A percentile compares a stretch with the other conserved stretches of the same genome.
phyloP scores from a whole-genome alignment of 2,329 filamentous ascomycete species.

The Phialocephala subalpina region DNA sequence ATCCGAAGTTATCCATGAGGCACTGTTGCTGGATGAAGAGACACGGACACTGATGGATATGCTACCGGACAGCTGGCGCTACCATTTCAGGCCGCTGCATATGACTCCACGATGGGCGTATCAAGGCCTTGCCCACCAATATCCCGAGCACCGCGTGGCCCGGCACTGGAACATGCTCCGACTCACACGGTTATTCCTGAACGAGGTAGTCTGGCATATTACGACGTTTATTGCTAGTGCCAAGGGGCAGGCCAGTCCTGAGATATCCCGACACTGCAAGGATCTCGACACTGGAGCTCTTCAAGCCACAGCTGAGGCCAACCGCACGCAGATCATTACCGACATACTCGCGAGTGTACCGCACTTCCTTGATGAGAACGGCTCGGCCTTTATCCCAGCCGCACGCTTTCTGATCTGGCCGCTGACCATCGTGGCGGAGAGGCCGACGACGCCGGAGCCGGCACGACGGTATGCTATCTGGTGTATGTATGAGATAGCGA shows the following conservation, averaged over 20 bases:
- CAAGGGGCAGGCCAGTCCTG: constrained; percentile 11
- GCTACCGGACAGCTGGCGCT: too few relatives aligned
- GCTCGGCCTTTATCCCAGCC: not conserved
- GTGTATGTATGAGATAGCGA: constrained; percentile 19
- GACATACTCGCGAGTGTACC: not conserved
- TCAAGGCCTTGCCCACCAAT: too few relatives aligned
- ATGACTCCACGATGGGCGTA: too few relatives aligned
- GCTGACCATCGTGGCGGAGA: too few relatives aligned
- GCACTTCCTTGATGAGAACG: not conserved
- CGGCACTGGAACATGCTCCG: not conserved
- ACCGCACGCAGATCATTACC: constrained; percentile 13
- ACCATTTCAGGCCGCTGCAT: too few relatives aligned
- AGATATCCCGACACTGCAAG: constrained; percentile 16
- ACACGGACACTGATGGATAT: too few relatives aligned
- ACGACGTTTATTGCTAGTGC: not conserved
- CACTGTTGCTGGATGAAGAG: too few relatives aligned
- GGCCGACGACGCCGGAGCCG: not conserved
- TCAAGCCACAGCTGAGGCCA: constrained; percentile 19
- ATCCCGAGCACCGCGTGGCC: too few relatives aligned
- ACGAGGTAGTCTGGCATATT: not conserved
- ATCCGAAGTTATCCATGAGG: too few relatives aligned
- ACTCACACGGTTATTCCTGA: not conserved
- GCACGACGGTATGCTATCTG: constrained; percentile 12
- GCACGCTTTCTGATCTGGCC: not conserved
- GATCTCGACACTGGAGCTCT: constrained; percentile 20